Percentiles rank a stretch among this genome's conserved stretches.
Conservation (phyloP, 495 filamentous ascomycete genomes). For the Penicillium lagena region DNA sequence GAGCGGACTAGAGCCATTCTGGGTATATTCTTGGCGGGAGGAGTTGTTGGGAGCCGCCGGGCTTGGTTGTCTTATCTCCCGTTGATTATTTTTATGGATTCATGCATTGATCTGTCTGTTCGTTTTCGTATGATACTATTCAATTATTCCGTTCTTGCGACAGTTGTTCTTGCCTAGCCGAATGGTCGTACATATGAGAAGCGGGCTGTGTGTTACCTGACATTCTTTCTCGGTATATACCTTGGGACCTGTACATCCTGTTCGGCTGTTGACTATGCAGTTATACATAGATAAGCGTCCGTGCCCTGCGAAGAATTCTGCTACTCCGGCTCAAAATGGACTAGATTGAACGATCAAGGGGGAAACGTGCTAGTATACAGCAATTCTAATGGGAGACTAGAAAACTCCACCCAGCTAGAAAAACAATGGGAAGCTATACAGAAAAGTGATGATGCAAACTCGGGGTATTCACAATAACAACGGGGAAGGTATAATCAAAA, state of each 20-base stretch:
- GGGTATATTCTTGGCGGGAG: background rate
- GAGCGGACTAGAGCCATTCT: constrained; percentile 9
- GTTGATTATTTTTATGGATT: constrained; percentile 12
- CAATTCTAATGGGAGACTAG: constrained; percentile 25
- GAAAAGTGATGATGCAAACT: constrained; percentile 8
- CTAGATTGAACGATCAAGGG: background rate
- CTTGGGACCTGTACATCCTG: too few relatives aligned
- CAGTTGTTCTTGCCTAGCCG: background rate
- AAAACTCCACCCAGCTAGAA: constrained; percentile 7
- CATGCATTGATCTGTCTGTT: constrained; percentile 9
- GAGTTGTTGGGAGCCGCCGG: background rate
- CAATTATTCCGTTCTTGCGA: constrained; percentile 7
- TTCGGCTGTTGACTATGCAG: too few relatives aligned
- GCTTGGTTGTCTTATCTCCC: background rate
- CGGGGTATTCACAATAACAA: constrained; percentile 11
- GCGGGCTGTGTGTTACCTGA: too few relatives aligned
- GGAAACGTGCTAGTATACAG: constrained; percentile 29
- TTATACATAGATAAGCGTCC: too few relatives aligned
- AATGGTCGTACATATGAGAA: too few relatives aligned
- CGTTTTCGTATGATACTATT: constrained; percentile 14
- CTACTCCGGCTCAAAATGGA: background rate
- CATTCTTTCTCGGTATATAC: too few relatives aligned
- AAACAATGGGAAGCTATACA: constrained; percentile 13
- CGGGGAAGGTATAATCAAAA: constrained; percentile 3
- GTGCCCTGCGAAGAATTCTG: background rate